phyloP scores from a whole-genome alignment of 495 filamentous ascomycete genomes.

The Acidiella bohemica region DNA sequence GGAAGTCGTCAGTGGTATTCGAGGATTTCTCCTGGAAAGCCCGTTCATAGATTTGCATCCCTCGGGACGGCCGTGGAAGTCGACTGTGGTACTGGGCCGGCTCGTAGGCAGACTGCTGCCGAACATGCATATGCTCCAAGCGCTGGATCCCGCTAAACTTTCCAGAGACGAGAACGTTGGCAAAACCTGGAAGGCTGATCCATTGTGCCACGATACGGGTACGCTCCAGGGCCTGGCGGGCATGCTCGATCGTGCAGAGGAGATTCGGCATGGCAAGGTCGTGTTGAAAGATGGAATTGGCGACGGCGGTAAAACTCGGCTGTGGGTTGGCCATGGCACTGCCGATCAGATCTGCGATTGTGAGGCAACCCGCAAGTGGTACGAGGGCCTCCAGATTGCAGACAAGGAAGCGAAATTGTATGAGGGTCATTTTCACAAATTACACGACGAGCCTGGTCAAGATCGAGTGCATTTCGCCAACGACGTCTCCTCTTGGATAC shows the following conservation, averaged over 20 bases:
- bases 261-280: slow-evolving; percentile 35
- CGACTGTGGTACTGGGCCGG: slow-evolving; percentile 47
- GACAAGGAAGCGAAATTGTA: slow-evolving; percentile 61
- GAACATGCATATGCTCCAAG: slow-evolving; percentile 41
- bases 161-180: slow-evolving; percentile 49
- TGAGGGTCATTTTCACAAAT: slow-evolving; percentile 63
- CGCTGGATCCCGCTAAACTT: slow-evolving; percentile 44
- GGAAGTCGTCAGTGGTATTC: slow-evolving; percentile 29
- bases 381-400: slow-evolving; percentile 36
- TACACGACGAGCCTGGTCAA: slow-evolving; percentile 58
- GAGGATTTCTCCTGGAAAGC: slow-evolving; percentile 52
- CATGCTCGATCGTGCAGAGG: slow-evolving; percentile 55
- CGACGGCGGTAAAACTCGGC: slow-evolving; percentile 27
- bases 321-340: slow-evolving; percentile 58
- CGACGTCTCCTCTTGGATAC: slow-evolving; percentile 65
- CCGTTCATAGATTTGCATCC: slow-evolving; percentile 60
- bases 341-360: slow-evolving; percentile 52
- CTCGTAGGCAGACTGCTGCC: slow-evolving; percentile 54
- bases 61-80: slow-evolving; percentile 40
- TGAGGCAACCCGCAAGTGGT: slow-evolving; percentile 46
- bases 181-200: slow-evolving; percentile 43
- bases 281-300: slow-evolving; percentile 26
- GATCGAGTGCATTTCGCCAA: slow-evolving; percentile 47
- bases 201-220: slow-evolving; percentile 61
- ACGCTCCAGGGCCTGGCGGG: slow-evolving; percentile 62